Conservation (phyloP, 805 yeast genomes). For the Aciculoconidium aculeatum region DNA sequence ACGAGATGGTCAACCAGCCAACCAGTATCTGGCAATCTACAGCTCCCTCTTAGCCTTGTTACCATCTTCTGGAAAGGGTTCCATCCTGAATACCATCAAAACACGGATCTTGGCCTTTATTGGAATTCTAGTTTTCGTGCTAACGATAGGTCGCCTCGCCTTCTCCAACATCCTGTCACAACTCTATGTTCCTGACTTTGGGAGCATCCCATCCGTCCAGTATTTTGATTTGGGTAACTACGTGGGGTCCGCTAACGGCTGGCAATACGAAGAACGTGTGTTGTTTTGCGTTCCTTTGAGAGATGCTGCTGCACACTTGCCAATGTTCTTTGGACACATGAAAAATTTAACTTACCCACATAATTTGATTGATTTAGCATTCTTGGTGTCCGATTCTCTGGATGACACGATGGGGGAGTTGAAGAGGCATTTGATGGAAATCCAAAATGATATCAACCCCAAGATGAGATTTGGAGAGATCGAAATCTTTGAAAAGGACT, state of each 20-base stretch:
- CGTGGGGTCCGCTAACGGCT: conserved; percentile 64
- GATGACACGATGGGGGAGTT: conserved; percentile 80
- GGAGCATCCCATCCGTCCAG: conserved; percentile 38
- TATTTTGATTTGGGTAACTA: conserved; percentile 69
- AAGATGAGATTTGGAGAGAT: conserved; percentile 72
- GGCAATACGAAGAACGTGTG: conserved; percentile 75
- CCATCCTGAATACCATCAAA: conserved; percentile 2
- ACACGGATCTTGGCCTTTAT: conserved; percentile 4
- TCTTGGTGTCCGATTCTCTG: conserved; percentile 83
- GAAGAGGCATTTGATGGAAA: conserved; percentile 46
- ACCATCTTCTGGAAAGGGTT: background rate
- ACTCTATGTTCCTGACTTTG: conserved; percentile 30
- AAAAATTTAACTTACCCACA: conserved; percentile 80
- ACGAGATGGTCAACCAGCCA: background rate
- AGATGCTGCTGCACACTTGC: conserved; percentile 86
- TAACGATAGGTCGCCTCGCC: conserved; percentile 4
- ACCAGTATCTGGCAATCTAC: too few relatives aligned
- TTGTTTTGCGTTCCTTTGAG: conserved; percentile 84
- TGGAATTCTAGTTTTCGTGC: conserved; percentile 4
- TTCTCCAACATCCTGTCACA: conserved; percentile 1
- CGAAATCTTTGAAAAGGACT: conserved; percentile 86
- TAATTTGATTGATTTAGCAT: conserved; percentile 72
- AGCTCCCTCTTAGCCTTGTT: too few relatives aligned
- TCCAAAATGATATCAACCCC: conserved; percentile 62
- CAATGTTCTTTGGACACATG: conserved; percentile 84